Evolutionary conservation across 2,329 filamentous ascomycete genomes (phyloP).

Genomic region (Plenodomus lindquistii): DNA sequence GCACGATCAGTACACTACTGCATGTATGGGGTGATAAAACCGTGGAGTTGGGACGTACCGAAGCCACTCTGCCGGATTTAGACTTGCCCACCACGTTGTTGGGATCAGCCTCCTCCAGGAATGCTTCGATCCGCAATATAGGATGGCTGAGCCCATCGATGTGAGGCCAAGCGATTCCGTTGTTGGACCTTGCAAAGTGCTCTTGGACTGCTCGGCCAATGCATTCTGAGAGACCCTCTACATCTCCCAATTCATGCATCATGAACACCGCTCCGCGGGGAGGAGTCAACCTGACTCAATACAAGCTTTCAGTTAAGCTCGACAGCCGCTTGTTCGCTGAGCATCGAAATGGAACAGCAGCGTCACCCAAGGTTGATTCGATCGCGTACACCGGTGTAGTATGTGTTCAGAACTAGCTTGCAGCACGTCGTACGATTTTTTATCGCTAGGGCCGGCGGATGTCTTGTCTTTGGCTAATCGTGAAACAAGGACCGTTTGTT

Average conservation of each 20-base stretch:
- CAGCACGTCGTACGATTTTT: background rate
- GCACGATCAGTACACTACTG: background rate
- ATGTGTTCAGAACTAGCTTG: background rate
- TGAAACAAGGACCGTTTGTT: background rate
- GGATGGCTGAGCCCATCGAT: slow-evolving; percentile 26
- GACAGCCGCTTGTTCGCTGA: background rate
- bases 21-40: background rate
- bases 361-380: background rate
- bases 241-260: slow-evolving; percentile 22
- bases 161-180: slow-evolving; percentile 30
- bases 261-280: background rate
- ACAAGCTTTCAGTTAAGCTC: background rate
- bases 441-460: background rate
- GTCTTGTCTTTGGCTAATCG: background rate
- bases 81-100: slow-evolving; percentile 5
- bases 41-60: slow-evolving; percentile 21
- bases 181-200: slow-evolving; percentile 28
- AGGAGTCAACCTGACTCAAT: background rate
- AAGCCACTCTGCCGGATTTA: slow-evolving; percentile 31
- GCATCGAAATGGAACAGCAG: background rate
- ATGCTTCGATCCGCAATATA: slow-evolving; percentile 36
- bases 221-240: slow-evolving; percentile 37
- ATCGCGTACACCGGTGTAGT: background rate
- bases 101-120: slow-evolving; percentile 31
- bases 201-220: slow-evolving; percentile 36